phyloP scores from a whole-genome alignment of 441 rosid species.

The Breynia disticha region DNA sequence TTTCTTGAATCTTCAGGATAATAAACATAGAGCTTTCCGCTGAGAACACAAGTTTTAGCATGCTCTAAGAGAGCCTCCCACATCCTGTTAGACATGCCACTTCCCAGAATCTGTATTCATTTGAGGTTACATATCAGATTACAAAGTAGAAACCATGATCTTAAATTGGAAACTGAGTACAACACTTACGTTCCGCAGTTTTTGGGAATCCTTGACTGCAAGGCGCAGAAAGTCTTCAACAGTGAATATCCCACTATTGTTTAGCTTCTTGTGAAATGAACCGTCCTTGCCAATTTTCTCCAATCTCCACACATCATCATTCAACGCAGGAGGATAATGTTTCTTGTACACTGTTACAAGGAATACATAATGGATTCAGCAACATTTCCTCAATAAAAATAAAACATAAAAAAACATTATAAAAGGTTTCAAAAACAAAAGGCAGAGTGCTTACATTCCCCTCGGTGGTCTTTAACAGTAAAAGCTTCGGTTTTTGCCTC shows the following conservation, averaged over 20 bases:
- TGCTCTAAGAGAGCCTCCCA: constrained; percentile 97
- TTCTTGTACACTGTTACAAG: constrained; percentile 79
- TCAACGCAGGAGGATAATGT: constrained; percentile 88
- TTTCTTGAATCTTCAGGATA: constrained; percentile 73
- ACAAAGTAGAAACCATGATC: constrained; percentile 8
- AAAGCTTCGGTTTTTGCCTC: constrained; percentile 99
- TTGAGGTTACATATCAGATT: constrained; percentile 18
- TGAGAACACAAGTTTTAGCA: constrained; percentile 83
- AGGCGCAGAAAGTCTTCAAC: constrained; percentile 85
- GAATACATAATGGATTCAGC: constrained; percentile 2
- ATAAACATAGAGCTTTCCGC: constrained; percentile 76
- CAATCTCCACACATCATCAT: constrained; percentile 96
- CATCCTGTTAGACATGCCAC: constrained; percentile 99
- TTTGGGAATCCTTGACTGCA: constrained; percentile 60
- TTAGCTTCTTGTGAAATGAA: constrained; percentile 88
- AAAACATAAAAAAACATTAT: no score
- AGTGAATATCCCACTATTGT: constrained; percentile 25
- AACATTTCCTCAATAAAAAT: not conserved
- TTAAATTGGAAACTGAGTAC: constrained; percentile 13
- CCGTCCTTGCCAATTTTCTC: constrained; percentile 99
- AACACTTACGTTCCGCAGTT: constrained; percentile 63
- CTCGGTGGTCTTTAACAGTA: constrained; percentile 94
- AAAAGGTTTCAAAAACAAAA: not conserved
- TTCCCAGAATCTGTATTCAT: constrained; percentile 72
- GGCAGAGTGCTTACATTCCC: constrained; percentile 56